Evolutionary conservation across 306 rosid species (phyloP).

Genomic region (Cucumis cinereus): DNA sequence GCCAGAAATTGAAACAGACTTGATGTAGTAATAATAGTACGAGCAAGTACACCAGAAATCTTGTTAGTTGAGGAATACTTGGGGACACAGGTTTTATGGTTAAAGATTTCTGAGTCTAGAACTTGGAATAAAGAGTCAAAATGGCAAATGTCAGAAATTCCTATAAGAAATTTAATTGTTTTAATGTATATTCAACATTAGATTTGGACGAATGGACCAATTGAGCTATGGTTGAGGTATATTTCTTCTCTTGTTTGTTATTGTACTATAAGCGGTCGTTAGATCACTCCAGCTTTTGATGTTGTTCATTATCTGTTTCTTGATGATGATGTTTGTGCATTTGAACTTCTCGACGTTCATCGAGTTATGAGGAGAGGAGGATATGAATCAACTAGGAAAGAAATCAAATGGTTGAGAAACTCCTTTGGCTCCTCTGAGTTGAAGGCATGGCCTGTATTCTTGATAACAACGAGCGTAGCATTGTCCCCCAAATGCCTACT

Average conservation of each 20-base stretch:
- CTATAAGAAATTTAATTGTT: too few species aligned
- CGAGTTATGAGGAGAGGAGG: background rate
- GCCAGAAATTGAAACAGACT: background rate
- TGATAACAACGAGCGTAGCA: conserved; percentile 50
- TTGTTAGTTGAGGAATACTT: background rate
- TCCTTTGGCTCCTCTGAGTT: conserved; percentile 45
- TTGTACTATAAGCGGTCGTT: background rate
- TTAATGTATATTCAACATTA: too few species aligned
- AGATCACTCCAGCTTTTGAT: background rate
- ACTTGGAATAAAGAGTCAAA: background rate
- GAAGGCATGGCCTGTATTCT: conserved; percentile 66
- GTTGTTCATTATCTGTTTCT: background rate
- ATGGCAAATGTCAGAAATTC: background rate
- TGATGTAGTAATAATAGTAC: background rate
- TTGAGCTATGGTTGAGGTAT: background rate
- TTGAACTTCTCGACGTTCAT: background rate
- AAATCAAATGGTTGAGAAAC: conserved; percentile 35
- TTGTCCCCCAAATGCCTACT: conserved; percentile 60
- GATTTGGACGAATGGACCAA: background rate
- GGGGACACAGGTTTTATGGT: background rate
- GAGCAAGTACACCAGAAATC: too few species aligned
- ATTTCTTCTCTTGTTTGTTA: background rate
- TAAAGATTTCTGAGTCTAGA: background rate
- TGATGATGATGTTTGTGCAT: background rate
- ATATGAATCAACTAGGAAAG: conserved; percentile 31